phyloP scores from a whole-genome alignment of 106 monocot species.

The Dendrobium catenatum region DNA sequence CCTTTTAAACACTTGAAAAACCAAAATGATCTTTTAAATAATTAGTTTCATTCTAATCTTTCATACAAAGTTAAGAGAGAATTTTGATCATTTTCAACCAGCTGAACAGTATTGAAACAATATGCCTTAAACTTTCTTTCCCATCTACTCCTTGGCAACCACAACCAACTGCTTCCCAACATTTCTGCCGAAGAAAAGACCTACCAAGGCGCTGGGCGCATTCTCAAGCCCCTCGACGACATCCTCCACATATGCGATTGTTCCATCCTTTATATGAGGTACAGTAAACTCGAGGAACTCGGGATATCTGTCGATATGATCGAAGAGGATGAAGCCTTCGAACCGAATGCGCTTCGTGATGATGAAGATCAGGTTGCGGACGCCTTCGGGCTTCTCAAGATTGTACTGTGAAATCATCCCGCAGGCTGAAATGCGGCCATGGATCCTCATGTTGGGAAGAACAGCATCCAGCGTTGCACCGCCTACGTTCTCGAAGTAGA shows the following conservation, averaged over 20 bases:
- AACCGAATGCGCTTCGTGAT: conserved; percentile 24
- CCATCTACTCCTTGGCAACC: conserved; percentile 16
- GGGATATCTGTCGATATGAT: conserved; percentile 9
- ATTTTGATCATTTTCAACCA: no score
- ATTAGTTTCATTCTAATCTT: no score
- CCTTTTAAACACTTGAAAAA: no score
- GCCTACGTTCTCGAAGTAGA: conserved; percentile 55
- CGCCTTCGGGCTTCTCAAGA: conserved; percentile 29
- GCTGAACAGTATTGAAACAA: no score
- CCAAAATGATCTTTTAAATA: no score
- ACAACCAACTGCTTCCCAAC: conserved; percentile 42
- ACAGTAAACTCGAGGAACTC: conserved; percentile 24
- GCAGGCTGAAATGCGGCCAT: conserved; percentile 32
- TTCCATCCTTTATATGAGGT: conserved; percentile 28
- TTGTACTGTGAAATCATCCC: conserved; percentile 66
- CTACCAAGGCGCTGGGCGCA: conserved; percentile 25
- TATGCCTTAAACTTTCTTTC: no score
- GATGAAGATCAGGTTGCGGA: conserved; percentile 18
- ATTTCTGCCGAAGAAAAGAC: conserved; percentile 36
- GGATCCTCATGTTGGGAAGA: conserved; percentile 41
- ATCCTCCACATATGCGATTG: conserved; percentile 39
- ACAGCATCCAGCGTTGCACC: conserved; percentile 50
- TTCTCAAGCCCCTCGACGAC: conserved; percentile 34
- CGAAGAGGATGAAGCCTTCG: conserved; percentile 27
- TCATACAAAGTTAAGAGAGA: no score